Evolutionary conservation across 768 basidiomycete species (phyloP).

Genomic region (Calocybe indica): DNA sequence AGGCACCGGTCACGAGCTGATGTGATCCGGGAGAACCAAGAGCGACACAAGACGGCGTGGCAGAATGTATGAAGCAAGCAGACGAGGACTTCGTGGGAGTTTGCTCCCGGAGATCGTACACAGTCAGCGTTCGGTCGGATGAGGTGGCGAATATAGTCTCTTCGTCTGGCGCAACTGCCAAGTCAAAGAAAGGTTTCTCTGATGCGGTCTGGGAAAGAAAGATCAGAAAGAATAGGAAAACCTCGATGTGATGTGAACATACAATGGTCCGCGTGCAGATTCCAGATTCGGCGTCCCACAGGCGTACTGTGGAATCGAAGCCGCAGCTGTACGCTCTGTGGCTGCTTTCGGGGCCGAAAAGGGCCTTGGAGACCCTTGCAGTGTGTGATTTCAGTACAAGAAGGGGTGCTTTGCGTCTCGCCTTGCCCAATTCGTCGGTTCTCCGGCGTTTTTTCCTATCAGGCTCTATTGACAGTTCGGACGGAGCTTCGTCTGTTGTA

Average conservation of each 20-base stretch:
- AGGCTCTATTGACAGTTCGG: constrained; percentile 26
- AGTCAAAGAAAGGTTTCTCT: constrained; percentile 70
- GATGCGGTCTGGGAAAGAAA: constrained; percentile 44
- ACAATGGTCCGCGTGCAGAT: constrained; percentile 69
- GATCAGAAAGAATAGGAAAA: background rate
- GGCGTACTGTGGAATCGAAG: constrained; percentile 84
- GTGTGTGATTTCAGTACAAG: constrained; percentile 80
- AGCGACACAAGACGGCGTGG: constrained; percentile 63
- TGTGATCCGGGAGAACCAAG: constrained; percentile 22
- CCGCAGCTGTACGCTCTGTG: constrained; percentile 66
- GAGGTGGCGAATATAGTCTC: constrained; percentile 54
- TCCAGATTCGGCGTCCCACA: constrained; percentile 82
- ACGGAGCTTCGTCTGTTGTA: constrained; percentile 52
- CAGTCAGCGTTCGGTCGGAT: constrained; percentile 66
- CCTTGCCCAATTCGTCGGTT: constrained; percentile 31
- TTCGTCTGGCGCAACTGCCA: constrained; percentile 42
- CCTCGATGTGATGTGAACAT: constrained; percentile 18
- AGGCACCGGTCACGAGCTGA: constrained; percentile 66
- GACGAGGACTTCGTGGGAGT: constrained; percentile 25
- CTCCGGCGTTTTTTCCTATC: constrained; percentile 62
- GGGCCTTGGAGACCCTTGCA: constrained; percentile 68
- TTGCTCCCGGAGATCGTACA: constrained; percentile 51
- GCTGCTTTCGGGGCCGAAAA: constrained; percentile 37
- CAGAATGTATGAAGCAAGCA: constrained; percentile 49
- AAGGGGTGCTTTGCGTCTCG: constrained; percentile 61